A percentile compares a stretch with the other conserved stretches of the same genome.
phyloP scores from a whole-genome alignment of 2,329 filamentous ascomycete genomes.

The Xylaria sp. region DNA sequence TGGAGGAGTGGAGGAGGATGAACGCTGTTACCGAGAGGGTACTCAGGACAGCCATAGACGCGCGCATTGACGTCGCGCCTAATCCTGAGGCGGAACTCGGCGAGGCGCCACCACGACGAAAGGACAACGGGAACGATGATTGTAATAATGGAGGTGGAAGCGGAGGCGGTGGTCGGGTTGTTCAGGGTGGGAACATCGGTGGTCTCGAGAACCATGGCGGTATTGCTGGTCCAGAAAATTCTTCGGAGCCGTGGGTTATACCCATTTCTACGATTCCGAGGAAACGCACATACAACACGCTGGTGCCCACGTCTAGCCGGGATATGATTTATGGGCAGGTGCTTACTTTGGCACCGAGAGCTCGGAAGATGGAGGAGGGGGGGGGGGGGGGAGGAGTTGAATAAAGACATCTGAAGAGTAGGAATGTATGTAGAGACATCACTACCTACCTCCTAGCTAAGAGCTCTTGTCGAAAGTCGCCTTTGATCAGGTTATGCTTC shows the following conservation, averaged over 20 bases:
- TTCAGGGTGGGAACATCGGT: too few relatives aligned
- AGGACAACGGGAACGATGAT: not conserved
- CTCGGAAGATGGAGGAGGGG: not conserved
- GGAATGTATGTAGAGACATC: too few relatives aligned
- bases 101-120: not conserved
- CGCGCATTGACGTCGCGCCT: not conserved
- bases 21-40: not conserved
- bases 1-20: rapidly evolving
- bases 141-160: not conserved
- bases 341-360: not conserved
- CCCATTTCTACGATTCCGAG: not conserved
- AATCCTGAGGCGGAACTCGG: not conserved
- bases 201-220: not conserved
- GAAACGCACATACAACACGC: not conserved
- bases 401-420: not conserved
- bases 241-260: not conserved
- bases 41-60: not conserved
- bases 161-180: not conserved
- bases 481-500: too few relatives aligned
- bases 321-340: not conserved
- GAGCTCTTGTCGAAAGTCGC: too few relatives aligned
- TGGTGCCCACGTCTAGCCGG: not conserved
- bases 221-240: not conserved
- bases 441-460: too few relatives aligned
- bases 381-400: not conserved